Base-by-base conservation (phyloP, 306 rosid genomes). In the Parietaria judaica region DNA sequence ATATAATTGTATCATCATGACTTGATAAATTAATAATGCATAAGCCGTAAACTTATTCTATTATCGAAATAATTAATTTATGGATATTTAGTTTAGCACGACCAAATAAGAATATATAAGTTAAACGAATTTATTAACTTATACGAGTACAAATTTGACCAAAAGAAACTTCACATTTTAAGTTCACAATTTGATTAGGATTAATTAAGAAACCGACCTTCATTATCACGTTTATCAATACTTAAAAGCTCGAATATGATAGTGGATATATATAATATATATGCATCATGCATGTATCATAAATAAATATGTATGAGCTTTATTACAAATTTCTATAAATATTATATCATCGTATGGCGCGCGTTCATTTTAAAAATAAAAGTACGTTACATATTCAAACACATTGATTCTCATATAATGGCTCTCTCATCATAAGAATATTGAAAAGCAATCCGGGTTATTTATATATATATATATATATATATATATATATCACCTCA, bases 361-460 rank as follows among this genome's bases (percentile, higher is more conserved):
- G 61, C 16, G 31, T 55, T 11, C 17, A 34, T 34, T 35, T 55
- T 12, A 55, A 55, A 38, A 6, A 23, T 17, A 57, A 57, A 41
- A 59, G 64, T 39, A 16, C 11, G 51, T 43, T 58, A 41, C 2
- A 41, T 41, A 43, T 12, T 43, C 38, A 39, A 43, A 39, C 51
- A 59, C 51, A 41, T 59, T 41, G 51, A 59, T 59, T 59, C 51
- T 36, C 51, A 41, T 14, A 58, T 12, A 7, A 56, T 36, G n/a
- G 17, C 14, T 36, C 45, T 35, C 12, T n/a, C 9, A 13, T 14
- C 31, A 16, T 14, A 16, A 4, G 8, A 1, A 6, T 36, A 23
- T 23, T 23, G 31, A 23, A 23, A 23, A 23, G 31, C 31, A 23
- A 23, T 23, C 31, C 31, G 1, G 1, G 31, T 23, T 23, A 23